Base-by-base conservation (phyloP, 148 eudicot species). In the Silene conica region DNA sequence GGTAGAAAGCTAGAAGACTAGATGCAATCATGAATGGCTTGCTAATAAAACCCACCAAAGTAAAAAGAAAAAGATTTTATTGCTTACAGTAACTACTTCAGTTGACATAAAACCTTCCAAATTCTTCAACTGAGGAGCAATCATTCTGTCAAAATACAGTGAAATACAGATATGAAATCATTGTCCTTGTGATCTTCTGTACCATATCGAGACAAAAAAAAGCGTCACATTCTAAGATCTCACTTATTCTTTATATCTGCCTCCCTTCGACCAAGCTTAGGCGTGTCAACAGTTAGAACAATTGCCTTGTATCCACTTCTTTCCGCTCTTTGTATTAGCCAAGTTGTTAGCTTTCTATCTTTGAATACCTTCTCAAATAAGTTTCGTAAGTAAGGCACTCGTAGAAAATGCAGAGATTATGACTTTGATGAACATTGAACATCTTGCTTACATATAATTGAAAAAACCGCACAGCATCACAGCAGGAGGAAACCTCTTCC, bases 401-500 rank as follows among this genome's bases (percentile, higher is more conserved):
- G n/a, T n/a, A n/a, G n/a, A n/a, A n/a, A n/a, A n/a, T n/a, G 34
- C 64, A 55, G 34, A 12, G 55, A 50, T 48, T 50, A 41, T 31
- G 34, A 31, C 34, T n/a, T n/a, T 52, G 50, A 45, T 57, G 66
- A 64, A 63, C 13, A 10, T 41, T 28, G 56, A 46, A 65, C 65
- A 57, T 23, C 50, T 28, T 60, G 26, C 79, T 71, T 83, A 91
- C 98, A 73, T 90, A 87, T 69, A 89, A 31, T 67, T 93, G 96
- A 73, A 89, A 91, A 79, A 93, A 89, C 50, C 94, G 98, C 71
- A 89, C 84, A 71, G 89, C 94, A 81, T 79, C 64, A 74, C 94
- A 87, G 80, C 88, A 83, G 28, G 91, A 79, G 69, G 98, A 89
- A 79, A 91, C 91, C 78, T 93, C 98, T 88, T 92, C 93, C 60